Evolutionary conservation across 306 rosid species (phyloP).

Genomic region (Coriaria nepalensis): DNA sequence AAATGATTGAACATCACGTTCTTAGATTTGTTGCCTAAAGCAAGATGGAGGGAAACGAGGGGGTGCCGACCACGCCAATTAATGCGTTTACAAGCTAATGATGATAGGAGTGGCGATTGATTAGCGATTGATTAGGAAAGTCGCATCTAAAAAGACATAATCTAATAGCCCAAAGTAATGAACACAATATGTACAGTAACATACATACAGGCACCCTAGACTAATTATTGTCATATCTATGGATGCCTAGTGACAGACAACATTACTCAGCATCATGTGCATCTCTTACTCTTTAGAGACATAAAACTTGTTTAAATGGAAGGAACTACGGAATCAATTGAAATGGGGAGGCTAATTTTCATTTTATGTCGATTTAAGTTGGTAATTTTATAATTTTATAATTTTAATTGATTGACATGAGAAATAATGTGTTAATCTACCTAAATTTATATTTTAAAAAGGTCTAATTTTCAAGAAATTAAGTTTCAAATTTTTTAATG

Average conservation of each 20-base stretch:
- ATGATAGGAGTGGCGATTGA: slow-evolving; percentile 3
- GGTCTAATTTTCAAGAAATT: too few species aligned
- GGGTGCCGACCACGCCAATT: slow-evolving; percentile 15
- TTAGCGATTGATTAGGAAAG: slow-evolving; percentile 11
- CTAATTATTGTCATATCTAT: slow-evolving; percentile 17
- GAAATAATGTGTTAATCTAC: too few species aligned
- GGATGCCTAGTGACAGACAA: slow-evolving; percentile 39
- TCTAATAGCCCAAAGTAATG: slow-evolving; percentile 20
- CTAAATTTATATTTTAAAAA: too few species aligned
- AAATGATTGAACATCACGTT: too few species aligned
- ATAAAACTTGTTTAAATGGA: slow-evolving; percentile 6
- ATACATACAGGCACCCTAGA: slow-evolving; percentile 37
- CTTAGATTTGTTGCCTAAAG: too few species aligned
- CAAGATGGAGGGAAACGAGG: slow-evolving; percentile 1
- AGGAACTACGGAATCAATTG: slow-evolving; percentile 5
- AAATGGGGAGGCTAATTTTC: too few species aligned
- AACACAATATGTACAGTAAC: too few species aligned
- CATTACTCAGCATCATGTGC: slow-evolving; percentile 34
- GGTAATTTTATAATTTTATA: too few species aligned
- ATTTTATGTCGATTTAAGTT: too few species aligned
- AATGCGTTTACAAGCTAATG: slow-evolving; percentile 8
- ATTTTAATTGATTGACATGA: too few species aligned
- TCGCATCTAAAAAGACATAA: slow-evolving; percentile 8
- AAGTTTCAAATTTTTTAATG: too few species aligned
- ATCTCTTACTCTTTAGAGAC: neutral